A percentile compares a stretch with the other conserved stretches of the same genome.
These are phyloP conservation scores for Urostyla sp. DNA, from an alignment of 73 alveolate genomes.

Conservation along the genomic window DNA sequence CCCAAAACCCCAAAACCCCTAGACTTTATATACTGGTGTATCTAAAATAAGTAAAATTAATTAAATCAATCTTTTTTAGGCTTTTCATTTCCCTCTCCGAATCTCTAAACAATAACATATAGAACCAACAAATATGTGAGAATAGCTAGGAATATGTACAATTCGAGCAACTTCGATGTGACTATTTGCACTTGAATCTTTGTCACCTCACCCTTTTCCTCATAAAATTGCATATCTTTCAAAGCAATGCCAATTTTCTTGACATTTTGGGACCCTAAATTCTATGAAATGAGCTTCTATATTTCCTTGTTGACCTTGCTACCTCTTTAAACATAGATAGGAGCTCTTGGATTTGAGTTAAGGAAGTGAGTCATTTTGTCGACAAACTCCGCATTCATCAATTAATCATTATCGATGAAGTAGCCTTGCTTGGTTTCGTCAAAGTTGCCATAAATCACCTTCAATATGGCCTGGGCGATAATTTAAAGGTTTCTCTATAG, in stretches of 20 bases:
- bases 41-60: too few species aligned
- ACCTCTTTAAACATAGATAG: constrained; percentile 28
- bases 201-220: constrained; percentile 22
- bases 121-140: constrained; percentile 12
- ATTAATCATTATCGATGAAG: constrained; percentile 30
- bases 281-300: constrained; percentile 2
- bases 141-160: constrained; percentile 22
- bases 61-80: too few species aligned
- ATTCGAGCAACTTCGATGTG: constrained; percentile 26
- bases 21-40: too few species aligned
- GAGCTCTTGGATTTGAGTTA: constrained; percentile 41
- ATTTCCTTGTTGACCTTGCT: constrained; percentile 5
- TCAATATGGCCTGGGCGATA: constrained; percentile 18
- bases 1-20: too few species aligned
- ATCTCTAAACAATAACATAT: background rate
- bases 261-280: background rate
- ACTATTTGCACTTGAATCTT: constrained; percentile 20
- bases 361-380: constrained; percentile 23
- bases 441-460: constrained; percentile 10
- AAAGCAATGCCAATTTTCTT: constrained; percentile 27
- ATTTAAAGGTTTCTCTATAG: constrained; percentile 25
- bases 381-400: constrained; percentile 5
- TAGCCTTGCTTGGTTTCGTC: constrained; percentile 5
- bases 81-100: too few species aligned
- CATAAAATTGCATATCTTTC: constrained; percentile 28